Evolutionary conservation across 768 basidiomycete species (phyloP).

Genomic region (Psilocybe sp.): DNA sequence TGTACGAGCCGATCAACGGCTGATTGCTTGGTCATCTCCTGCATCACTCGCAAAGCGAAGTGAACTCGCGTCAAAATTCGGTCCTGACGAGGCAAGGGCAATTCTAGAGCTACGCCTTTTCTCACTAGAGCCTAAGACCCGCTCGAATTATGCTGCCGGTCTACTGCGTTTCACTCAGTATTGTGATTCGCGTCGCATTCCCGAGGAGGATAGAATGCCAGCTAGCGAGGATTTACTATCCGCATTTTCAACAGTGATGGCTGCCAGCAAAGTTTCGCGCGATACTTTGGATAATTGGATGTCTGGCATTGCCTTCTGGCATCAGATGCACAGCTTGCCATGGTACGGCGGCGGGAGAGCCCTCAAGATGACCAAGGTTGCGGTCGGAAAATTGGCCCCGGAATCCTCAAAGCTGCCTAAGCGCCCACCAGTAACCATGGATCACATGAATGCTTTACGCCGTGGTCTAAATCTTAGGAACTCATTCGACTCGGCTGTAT

Average conservation of each 20-base stretch:
- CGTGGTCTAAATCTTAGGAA: conserved; percentile 2
- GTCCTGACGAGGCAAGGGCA: not conserved
- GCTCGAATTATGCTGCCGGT: conserved; percentile 14
- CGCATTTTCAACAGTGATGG: conserved; percentile 5
- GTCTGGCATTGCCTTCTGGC: conserved; percentile 13
- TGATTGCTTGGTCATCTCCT: conserved; percentile 9
- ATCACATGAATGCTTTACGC: conserved; percentile 10
- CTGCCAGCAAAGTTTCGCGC: not conserved
- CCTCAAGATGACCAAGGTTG: not conserved
- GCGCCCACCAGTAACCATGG: conserved; percentile 9
- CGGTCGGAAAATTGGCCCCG: conserved; percentile 3
- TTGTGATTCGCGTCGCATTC: conserved; percentile 14
- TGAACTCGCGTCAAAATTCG: too few species aligned
- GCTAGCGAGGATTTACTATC: conserved; percentile 13
- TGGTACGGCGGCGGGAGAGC: conserved; percentile 3
- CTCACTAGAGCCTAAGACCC: conserved; percentile 4
- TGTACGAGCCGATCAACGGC: conserved; percentile 2
- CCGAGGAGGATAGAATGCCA: conserved; percentile 16
- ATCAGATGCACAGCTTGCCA: conserved; percentile 3
- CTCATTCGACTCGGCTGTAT: conserved; percentile 26
- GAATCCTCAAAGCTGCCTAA: conserved; percentile 8
- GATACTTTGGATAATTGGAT: conserved; percentile 8
- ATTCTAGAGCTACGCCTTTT: not conserved
- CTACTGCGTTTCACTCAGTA: conserved; percentile 19
- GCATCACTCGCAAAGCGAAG: not conserved